Percentiles rank a stretch among this genome's conserved stretches.
Conservation (phyloP, 192 early-diverging fungal genomes). For the Dimargaris cristalligena region DNA sequence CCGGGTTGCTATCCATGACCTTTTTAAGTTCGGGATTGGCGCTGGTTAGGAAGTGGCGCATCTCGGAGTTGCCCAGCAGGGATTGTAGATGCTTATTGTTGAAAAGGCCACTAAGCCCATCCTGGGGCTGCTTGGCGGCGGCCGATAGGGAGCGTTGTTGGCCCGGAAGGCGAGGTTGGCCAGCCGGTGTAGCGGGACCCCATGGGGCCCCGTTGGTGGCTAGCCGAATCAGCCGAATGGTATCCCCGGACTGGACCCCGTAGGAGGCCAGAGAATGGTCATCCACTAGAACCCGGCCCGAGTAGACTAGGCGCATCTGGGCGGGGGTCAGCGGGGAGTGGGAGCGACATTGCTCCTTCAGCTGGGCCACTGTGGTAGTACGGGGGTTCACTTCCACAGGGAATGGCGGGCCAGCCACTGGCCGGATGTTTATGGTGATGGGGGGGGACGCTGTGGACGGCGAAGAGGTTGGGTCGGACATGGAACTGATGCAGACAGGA, state of each 20-base stretch:
- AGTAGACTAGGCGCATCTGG: conserved; percentile 4
- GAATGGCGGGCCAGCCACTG: neutral
- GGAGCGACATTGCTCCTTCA: neutral
- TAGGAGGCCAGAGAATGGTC: neutral
- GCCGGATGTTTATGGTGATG: conserved; percentile 7
- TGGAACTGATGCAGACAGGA: no score
- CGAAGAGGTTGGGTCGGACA: no score
- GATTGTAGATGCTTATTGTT: conserved; percentile 11
- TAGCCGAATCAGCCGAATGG: conserved; percentile 5
- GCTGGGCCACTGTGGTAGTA: neutral
- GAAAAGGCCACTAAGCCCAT: neutral
- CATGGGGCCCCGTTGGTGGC: no score
- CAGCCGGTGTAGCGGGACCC: no score
- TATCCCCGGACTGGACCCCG: neutral
- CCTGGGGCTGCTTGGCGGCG: neutral
- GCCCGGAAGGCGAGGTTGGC: no score
- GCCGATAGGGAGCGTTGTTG: neutral
- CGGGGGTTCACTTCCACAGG: neutral
- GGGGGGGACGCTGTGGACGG: no score
- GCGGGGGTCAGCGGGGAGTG: neutral
- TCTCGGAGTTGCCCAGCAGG: conserved; percentile 20
- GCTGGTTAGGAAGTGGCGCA: conserved; percentile 23
- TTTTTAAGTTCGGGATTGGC: conserved; percentile 23
- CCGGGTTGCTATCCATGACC: conserved; percentile 27
- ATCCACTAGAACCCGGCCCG: neutral